Evolutionary conservation across 352 stramenopile genomes (phyloP).

Genomic region (Peronosclerospora sorghi): DNA sequence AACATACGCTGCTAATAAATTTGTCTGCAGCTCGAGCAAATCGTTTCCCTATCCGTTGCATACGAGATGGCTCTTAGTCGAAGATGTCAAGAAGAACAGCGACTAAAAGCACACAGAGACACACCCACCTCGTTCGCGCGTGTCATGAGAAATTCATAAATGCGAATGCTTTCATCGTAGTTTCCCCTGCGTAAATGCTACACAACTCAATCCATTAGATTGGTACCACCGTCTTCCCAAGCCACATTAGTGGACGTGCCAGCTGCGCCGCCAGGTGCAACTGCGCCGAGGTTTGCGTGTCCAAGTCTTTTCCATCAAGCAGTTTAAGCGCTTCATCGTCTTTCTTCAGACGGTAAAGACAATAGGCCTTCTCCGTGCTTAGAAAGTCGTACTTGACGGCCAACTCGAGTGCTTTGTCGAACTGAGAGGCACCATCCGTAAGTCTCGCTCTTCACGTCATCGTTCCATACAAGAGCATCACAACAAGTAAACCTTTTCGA

Average conservation of each 20-base stretch:
- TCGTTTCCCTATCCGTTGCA: conserved; percentile 33
- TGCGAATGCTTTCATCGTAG: conserved; percentile 49
- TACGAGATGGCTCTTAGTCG: not conserved
- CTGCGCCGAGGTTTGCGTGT: conserved; percentile 28
- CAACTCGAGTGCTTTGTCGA: conserved; percentile 77
- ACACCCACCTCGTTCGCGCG: conserved; percentile 22
- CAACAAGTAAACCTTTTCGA: conserved; percentile 37
- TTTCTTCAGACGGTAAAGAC: conserved; percentile 71
- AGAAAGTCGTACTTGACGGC: conserved; percentile 61
- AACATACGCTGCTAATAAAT: conserved; percentile 62
- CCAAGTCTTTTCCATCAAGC: conserved; percentile 16
- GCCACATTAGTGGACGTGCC: conserved; percentile 29
- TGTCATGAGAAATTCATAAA: conserved; percentile 65
- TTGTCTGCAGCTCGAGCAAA: conserved; percentile 66
- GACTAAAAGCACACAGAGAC: not conserved
- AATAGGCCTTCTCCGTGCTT: conserved; percentile 60
- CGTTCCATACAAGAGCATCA: not conserved
- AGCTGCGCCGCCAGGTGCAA: conserved; percentile 63
- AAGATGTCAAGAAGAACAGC: not conserved
- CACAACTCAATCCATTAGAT: conserved; percentile 3
- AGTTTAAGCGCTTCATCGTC: conserved; percentile 50
- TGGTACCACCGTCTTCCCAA: too few relatives aligned
- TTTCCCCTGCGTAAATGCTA: conserved; percentile 61
- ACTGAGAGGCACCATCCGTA: conserved; percentile 25
- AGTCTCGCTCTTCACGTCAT: not conserved